Evolutionary conservation across 208 protist species (phyloP).

Genomic region (Crithidia acanthocephali): DNA sequence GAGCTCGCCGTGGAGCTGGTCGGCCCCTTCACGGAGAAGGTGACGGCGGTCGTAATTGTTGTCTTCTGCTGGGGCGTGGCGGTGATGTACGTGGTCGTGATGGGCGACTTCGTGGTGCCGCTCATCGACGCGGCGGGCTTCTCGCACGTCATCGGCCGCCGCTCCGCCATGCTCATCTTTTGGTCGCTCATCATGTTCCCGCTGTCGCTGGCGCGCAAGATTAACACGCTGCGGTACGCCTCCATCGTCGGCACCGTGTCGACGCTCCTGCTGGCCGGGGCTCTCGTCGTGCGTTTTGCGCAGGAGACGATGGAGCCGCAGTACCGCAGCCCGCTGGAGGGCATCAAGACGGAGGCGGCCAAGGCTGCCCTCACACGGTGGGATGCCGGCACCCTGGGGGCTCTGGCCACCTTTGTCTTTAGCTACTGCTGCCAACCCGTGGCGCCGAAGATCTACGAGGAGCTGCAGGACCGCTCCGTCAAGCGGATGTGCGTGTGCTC

Average conservation of each 20-base stretch:
- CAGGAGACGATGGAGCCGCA: constrained; percentile 12
- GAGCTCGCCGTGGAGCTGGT: constrained; percentile 63
- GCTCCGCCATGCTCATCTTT: constrained; percentile 63
- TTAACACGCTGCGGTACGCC: constrained; percentile 81
- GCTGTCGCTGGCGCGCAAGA: constrained; percentile 58
- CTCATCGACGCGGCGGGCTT: constrained; percentile 45
- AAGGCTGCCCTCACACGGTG: constrained; percentile 32
- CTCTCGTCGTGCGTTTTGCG: constrained; percentile 37
- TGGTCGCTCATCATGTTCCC: constrained; percentile 87
- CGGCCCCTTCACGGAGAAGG: constrained; percentile 51
- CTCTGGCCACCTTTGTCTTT: constrained; percentile 76
- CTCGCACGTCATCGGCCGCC: constrained; percentile 37
- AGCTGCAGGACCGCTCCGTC: constrained; percentile 65
- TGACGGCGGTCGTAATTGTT: constrained; percentile 63
- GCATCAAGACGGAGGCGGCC: background rate
- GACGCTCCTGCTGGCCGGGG: constrained; percentile 58
- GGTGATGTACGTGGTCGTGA: constrained; percentile 87
- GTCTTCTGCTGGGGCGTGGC: constrained; percentile 85
- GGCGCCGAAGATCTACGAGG: constrained; percentile 72
- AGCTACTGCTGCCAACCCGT: constrained; percentile 85
- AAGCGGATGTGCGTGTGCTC: constrained; percentile 61
- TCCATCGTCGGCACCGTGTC: constrained; percentile 70
- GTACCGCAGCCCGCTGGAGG: background rate
- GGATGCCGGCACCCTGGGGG: constrained; percentile 41
- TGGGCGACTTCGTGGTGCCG: constrained; percentile 78